Base-by-base conservation (phyloP, 257 asterid genomes). In the Solanum ahanhuiri region DNA sequence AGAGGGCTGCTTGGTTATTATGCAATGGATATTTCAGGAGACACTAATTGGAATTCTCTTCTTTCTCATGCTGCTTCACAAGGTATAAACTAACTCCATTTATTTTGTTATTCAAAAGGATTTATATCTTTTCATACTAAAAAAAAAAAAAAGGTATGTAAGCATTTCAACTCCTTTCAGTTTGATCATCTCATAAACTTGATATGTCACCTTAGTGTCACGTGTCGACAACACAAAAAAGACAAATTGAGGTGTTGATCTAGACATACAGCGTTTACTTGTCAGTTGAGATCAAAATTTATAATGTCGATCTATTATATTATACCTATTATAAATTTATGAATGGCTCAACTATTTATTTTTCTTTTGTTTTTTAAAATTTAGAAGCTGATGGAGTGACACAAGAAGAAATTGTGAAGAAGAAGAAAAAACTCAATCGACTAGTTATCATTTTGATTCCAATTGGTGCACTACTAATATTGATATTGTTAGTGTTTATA, bases 1-100 rank as follows among this genome's bases (percentile, higher is more conserved):
- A 88, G 69, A 20, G 91, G 91, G 30, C 20, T 93, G 81, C 94
- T 90, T 23, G 96, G 96, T 25, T 75, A 75, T 4, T 75, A 5
- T 75, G 82, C 82, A 28, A 35, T 20, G 54, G 54, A 73, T 39
- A n/a, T 73, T 35, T n/a, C 54, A 35, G 82, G 20, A 6, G 51
- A 72, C 45, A 37, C 35, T 66, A 25, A 85, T 67, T 45, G 63
- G 73, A 84, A 84, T 84, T 77, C 85, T 75, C 86, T 30, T 67
- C 86, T 88, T 79, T 87, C 88, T 82, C 69, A 82, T 30, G 86
- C 84, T 48, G 88, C 88, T 66, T 75, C 83, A 69, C 79, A 17
- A 72, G 60, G 48, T 69, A 57, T 57, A 69, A 30, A 66, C 30
- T 25, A 66, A 66, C 14, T 64, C 72, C 31, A 11, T 66, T 66